Conservation (phyloP, 495 filamentous ascomycete genomes). For the Aspergillus ostianus region DNA sequence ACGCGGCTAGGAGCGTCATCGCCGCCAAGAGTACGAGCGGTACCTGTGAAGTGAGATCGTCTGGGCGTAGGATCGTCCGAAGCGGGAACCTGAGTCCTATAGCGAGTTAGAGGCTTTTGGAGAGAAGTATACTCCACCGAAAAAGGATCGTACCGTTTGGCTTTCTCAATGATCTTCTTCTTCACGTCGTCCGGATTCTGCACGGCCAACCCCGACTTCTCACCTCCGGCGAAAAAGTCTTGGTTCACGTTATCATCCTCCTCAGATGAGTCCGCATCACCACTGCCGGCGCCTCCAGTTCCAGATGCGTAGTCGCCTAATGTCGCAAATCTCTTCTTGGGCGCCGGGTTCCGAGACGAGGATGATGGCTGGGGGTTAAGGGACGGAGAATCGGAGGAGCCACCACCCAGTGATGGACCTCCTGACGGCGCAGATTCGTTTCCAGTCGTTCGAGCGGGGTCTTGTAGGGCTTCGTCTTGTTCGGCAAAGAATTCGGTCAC, state of each 20-base stretch:
- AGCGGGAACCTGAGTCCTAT: conserved; percentile 58
- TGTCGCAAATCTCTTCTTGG: conserved; percentile 56
- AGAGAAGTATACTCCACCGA: neutral
- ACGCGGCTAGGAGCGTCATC: conserved; percentile 77
- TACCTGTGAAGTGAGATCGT: conserved; percentile 68
- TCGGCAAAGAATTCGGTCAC: conserved; percentile 68
- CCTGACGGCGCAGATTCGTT: conserved; percentile 23
- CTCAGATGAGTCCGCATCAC: conserved; percentile 59
- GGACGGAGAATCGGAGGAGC: conserved; percentile 31
- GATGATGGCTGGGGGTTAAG: conserved; percentile 34
- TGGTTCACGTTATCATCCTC: conserved; percentile 63
- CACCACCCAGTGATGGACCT: conserved; percentile 35
- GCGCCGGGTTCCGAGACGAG: conserved; percentile 27
- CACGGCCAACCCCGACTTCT: conserved; percentile 94
- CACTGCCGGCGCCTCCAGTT: conserved; percentile 27
- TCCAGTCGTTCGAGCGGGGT: conserved; percentile 26
- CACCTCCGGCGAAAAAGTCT: conserved; percentile 90
- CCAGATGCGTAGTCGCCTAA: conserved; percentile 47
- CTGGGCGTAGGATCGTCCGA: conserved; percentile 55
- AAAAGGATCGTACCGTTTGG: conserved; percentile 59
- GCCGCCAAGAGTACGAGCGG: conserved; percentile 84
- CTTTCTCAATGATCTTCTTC: conserved; percentile 79
- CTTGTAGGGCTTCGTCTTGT: conserved; percentile 57
- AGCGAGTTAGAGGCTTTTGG: conserved; percentile 6
- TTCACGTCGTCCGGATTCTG: conserved; percentile 79